Evolutionary conservation across 2,329 filamentous ascomycete species (phyloP).

Genomic region (Alternaria arborescens): DNA sequence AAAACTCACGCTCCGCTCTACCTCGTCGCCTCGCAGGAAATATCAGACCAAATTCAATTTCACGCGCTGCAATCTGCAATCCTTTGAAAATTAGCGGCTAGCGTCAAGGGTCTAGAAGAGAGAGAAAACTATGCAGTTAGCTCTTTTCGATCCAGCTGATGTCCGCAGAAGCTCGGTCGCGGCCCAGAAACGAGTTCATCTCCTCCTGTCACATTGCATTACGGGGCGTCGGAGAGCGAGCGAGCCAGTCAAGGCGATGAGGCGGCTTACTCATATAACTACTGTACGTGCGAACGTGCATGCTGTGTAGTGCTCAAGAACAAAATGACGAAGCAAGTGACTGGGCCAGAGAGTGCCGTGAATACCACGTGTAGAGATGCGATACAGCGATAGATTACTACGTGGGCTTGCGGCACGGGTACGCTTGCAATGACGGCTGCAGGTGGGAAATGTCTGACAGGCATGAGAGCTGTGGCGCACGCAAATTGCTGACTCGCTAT

Average conservation of each 20-base stretch:
- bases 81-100: not conserved
- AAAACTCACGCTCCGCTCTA: slow-evolving; percentile 8
- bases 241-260: not conserved
- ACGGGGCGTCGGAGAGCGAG: not conserved
- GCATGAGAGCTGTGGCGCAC: not conserved
- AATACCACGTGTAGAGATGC: not conserved
- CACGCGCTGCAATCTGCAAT: not conserved
- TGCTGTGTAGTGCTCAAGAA: not conserved
- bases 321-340: not conserved
- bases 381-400: not conserved
- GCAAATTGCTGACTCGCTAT: slow-evolving; percentile 1
- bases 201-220: slow-evolving; percentile 7
- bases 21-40: not conserved
- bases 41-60: not conserved
- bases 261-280: not conserved
- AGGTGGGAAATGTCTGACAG: not conserved
- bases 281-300: not conserved
- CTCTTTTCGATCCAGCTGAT: not conserved
- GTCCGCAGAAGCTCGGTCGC: slow-evolving; percentile 1
- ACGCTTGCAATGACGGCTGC: not conserved
- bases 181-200: slow-evolving; percentile 3
- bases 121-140: not conserved
- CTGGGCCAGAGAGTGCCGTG: not conserved
- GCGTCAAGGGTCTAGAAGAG: not conserved
- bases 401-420: not conserved